Evolutionary conservation across 1,284 basidiomycete species (phyloP), one percentile per base, ranked within the genome.

Genomic region (Cryptococcus sp.): DNA sequence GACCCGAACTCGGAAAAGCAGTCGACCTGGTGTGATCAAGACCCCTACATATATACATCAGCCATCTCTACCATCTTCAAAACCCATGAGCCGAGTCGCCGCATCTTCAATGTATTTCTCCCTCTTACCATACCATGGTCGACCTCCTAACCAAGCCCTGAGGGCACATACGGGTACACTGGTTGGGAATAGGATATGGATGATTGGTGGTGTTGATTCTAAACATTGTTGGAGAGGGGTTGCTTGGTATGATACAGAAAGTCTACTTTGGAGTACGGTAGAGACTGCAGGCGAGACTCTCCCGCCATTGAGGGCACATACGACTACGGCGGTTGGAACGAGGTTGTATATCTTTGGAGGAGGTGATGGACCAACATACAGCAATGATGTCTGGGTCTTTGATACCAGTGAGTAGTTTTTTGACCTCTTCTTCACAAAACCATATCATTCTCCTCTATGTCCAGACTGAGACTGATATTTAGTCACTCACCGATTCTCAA

Each of bases 181-280:
- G 34, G 84, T 91, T 21, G 89, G 91, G 54, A 83, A 85, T 50
- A 64, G 83, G 22, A 86, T 87, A 1, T 96, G 90, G 88, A 66
- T 94, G 28, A 86, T 94, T 64, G 91, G 91, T 5, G 91, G 91
- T 1, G 89, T 88, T 57, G 90, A 93, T 57, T 86, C 87, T 55
- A 83, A 81, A 62, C 62, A 56, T 22, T 86, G 83, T 56, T 86
- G 83, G 75, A 81, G 81, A 56, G 88, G 91, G 48, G 80, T 92
- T 1, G 89, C 87, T 65, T 88, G 84, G 61, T 91, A 93, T 64
- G 89, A 94, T 71, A 88, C 83, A 2, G 91, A 93, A 74, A 91
- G 88, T 32, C 87, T 92, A 82, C 85, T 88, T 69, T 96, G 91
- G 91, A 82, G 83, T 0, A 82, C 84, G 53, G 83, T 88, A 0